Evolutionary conservation across 2,329 filamentous ascomycete species (phyloP).

Genomic region (Calonectria leucothoes): DNA sequence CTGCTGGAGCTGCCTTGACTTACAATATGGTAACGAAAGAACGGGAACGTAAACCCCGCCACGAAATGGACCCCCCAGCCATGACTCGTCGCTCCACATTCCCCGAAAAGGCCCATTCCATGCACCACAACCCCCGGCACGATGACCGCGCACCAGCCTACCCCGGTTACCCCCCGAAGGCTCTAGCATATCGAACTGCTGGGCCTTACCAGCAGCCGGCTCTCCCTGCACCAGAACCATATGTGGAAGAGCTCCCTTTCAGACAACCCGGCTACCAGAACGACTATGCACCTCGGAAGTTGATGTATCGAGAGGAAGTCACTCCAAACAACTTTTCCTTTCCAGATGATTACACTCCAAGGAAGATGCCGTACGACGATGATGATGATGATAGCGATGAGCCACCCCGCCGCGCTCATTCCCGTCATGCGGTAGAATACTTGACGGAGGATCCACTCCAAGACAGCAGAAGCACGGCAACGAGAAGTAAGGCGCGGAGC

Average conservation of each 20-base stretch:
- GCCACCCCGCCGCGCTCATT: slow-evolving; percentile 25
- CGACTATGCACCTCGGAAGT: slow-evolving; percentile 35
- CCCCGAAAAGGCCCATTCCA: slow-evolving; percentile 53
- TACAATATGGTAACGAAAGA: slow-evolving; percentile 72
- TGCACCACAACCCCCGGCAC: slow-evolving; percentile 31
- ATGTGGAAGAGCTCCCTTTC: slow-evolving; percentile 38
- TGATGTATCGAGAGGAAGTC: slow-evolving; percentile 37
- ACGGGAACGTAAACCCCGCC: slow-evolving; percentile 58
- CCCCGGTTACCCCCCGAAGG: slow-evolving; percentile 34
- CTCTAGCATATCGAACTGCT: slow-evolving; percentile 33
- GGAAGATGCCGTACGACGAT: slow-evolving; percentile 27
- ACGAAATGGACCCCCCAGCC: slow-evolving; percentile 54
- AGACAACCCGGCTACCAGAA: slow-evolving; percentile 31
- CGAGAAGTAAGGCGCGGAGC: slow-evolving; percentile 29
- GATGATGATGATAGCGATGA: slow-evolving; percentile 39
- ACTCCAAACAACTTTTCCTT: slow-evolving; percentile 31
- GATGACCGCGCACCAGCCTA: slow-evolving; percentile 35
- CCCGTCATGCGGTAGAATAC: slow-evolving; percentile 36
- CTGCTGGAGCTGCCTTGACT: slow-evolving; percentile 69
- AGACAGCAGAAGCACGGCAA: slow-evolving; percentile 25
- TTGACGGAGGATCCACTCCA: slow-evolving; percentile 36
- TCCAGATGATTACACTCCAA: slow-evolving; percentile 34
- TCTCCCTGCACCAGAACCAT: slow-evolving; percentile 26
- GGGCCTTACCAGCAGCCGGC: slow-evolving; percentile 33
- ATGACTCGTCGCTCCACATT: slow-evolving; percentile 60